Conservation (phyloP, 176 grass and related monocot species). For the Bothriochloa decipiens region DNA sequence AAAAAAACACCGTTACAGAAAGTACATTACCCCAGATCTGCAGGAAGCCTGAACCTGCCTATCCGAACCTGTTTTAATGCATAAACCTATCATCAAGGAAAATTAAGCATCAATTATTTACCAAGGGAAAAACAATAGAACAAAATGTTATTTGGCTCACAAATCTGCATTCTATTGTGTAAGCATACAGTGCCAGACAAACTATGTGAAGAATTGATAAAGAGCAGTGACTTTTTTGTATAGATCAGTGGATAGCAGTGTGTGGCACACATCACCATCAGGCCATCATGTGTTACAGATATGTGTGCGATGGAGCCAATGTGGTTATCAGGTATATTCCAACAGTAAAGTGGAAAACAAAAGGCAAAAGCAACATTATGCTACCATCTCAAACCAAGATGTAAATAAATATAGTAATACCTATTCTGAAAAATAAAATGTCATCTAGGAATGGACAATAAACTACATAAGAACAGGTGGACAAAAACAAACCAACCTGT, state of each 20-base stretch:
- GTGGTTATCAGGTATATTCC: neutral
- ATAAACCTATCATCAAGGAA: constrained; percentile 60
- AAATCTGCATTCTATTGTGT: constrained; percentile 4
- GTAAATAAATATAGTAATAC: neutral
- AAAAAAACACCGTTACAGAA: constrained; percentile 20
- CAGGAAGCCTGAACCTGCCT: constrained; percentile 80
- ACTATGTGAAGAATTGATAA: neutral
- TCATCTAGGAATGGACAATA: constrained; percentile 19
- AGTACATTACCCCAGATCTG: constrained; percentile 77
- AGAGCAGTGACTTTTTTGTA: neutral
- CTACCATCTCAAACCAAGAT: constrained; percentile 14
- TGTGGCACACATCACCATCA: neutral
- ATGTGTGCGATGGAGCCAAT: neutral
- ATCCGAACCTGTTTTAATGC: constrained; percentile 83
- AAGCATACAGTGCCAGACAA: constrained; percentile 1
- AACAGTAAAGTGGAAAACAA: neutral
- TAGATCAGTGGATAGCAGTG: neutral
- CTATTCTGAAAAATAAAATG: constrained; percentile 19
- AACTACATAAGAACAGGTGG: neutral
- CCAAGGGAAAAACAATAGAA: neutral
- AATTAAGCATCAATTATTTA: constrained; percentile 41
- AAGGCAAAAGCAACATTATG: constrained; percentile 22
- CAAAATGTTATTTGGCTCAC: neutral
- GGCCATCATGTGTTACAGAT: neutral
- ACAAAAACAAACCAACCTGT: constrained; percentile 59